Conservation (phyloP, 768 basidiomycete genomes). For the Leccinellum albellum region DNA sequence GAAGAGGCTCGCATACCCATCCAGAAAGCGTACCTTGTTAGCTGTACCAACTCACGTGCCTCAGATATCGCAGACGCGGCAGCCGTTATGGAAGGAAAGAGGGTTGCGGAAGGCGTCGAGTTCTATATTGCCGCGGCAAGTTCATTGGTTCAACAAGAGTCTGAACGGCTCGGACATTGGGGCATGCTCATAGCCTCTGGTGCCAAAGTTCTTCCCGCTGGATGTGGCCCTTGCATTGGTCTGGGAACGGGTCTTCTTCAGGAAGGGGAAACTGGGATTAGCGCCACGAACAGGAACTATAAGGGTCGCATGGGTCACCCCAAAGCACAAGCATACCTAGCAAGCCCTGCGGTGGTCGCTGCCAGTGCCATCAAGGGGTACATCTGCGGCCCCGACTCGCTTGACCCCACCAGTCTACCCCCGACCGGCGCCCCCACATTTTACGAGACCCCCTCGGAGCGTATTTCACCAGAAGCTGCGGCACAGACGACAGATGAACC, state of each 20-base stretch:
- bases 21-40: conserved; percentile 97
- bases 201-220: conserved; percentile 89
- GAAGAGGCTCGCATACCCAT: conserved; percentile 72
- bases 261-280: conserved; percentile 94
- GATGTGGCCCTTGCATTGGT: conserved; percentile 98
- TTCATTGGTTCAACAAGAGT: conserved; percentile 86
- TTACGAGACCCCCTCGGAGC: conserved; percentile 40
- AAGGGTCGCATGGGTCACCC: conserved; percentile 99
- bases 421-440: conserved; percentile 52
- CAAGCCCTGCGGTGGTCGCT: conserved; percentile 95
- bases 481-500: conserved; percentile 45
- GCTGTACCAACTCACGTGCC: conserved; percentile 95
- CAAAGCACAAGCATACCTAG: conserved; percentile 91
- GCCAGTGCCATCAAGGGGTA: conserved; percentile 91
- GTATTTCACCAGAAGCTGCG: conserved; percentile 29
- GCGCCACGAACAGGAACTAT: conserved; percentile 98
- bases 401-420: conserved; percentile 53
- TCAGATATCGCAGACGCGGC: conserved; percentile 94
- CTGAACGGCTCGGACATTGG: conserved; percentile 87
- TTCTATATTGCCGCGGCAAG: conserved; percentile 98
- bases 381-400: conserved; percentile 76
- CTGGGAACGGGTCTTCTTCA: conserved; percentile 89
- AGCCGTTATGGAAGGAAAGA: conserved; percentile 76
- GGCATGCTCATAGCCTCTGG: conserved; percentile 80
- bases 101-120: conserved; percentile 84